Conservation (phyloP, 2,329 filamentous ascomycete species). For the Diaporthe aspalathi region DNA sequence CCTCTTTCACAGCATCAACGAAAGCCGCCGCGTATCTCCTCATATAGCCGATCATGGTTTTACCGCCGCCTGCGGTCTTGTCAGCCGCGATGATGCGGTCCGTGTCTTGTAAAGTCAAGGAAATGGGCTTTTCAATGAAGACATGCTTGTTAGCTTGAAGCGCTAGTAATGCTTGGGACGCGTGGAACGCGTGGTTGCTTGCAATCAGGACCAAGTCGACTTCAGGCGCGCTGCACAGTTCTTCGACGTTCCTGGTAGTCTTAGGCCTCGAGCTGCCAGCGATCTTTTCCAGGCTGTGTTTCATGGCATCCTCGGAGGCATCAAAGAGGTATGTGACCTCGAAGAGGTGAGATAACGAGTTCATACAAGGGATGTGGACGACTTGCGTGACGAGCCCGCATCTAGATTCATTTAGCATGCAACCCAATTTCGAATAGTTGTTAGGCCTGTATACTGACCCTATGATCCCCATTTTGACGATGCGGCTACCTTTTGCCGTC, state of each 20-base stretch:
- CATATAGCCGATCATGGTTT: conserved; percentile 71
- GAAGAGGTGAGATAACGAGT: conserved; percentile 57
- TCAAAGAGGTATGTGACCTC: conserved; percentile 63
- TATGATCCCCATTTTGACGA: conserved; percentile 17
- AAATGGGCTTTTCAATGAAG: conserved; percentile 70
- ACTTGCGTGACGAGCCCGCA: conserved; percentile 51
- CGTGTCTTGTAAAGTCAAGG: conserved; percentile 59
- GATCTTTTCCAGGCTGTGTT: conserved; percentile 44
- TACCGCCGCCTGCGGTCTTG: conserved; percentile 49
- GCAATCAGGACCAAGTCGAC: conserved; percentile 47
- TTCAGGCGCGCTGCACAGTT: conserved; percentile 56
- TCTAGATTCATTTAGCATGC: background rate
- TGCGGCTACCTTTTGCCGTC: background rate
- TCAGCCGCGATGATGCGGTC: conserved; percentile 63
- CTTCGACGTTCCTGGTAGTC: conserved; percentile 52
- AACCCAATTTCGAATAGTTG: background rate
- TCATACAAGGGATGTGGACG: conserved; percentile 63
- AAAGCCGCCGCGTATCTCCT: conserved; percentile 70
- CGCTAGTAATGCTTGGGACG: conserved; percentile 61
- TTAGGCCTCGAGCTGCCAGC: conserved; percentile 40
- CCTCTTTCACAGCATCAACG: conserved; percentile 63
- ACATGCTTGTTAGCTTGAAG: conserved; percentile 66
- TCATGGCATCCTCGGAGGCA: conserved; percentile 52
- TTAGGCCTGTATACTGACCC: background rate
- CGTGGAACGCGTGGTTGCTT: conserved; percentile 66